Evolutionary conservation across 2,329 filamentous ascomycete genomes (phyloP).

Genomic region (Pseudogymnoascus sp.): DNA sequence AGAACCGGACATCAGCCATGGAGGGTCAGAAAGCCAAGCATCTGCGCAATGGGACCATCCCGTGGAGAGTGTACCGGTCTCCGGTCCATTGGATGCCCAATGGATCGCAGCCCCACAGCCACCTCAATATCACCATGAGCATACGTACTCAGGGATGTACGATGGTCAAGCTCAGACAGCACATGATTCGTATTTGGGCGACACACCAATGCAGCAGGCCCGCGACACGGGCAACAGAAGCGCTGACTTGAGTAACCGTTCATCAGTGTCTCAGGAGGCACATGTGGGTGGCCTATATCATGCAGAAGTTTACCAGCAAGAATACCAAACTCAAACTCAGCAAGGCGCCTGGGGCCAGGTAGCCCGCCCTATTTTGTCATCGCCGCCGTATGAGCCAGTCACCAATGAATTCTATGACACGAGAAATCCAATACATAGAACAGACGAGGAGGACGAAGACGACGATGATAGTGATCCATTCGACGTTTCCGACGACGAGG

Average conservation of each 20-base stretch:
- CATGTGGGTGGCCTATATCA: neutral
- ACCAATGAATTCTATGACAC: neutral
- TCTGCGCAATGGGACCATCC: neutral
- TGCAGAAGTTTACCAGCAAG: neutral
- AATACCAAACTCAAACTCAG: neutral
- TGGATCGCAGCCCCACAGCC: neutral
- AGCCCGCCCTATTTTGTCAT: neutral
- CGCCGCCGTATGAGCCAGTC: neutral
- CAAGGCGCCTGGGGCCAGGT: neutral
- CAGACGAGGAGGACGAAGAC: neutral
- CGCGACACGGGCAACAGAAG: neutral
- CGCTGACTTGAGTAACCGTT: neutral
- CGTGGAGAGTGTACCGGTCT: neutral
- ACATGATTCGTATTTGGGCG: neutral
- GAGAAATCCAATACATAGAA: neutral
- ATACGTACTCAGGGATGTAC: neutral
- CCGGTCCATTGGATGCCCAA: neutral
- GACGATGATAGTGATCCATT: conserved; percentile 31
- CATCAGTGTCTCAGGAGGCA: neutral
- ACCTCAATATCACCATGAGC: neutral
- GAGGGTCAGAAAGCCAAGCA: neutral
- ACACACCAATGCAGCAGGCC: neutral
- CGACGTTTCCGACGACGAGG: conserved; percentile 50
- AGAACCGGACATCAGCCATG: neutral
- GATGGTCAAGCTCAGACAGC: neutral